Percentiles rank a stretch among this genome's conserved stretches.
Evolutionary conservation across 2,329 filamentous ascomycete species (phyloP).

Genomic region (Claviceps spartinae): DNA sequence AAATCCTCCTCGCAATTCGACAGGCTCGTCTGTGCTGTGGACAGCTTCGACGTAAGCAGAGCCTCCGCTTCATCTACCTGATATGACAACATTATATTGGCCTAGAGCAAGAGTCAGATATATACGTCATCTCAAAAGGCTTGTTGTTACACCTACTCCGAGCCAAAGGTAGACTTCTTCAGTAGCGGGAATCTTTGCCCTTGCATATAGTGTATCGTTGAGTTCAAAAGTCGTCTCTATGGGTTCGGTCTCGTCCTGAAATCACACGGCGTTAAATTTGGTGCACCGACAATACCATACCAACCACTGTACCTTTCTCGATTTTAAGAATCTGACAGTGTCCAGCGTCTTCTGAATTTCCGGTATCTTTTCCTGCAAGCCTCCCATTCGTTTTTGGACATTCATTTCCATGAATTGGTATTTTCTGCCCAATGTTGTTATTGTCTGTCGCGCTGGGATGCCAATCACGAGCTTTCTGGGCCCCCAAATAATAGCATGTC

Average conservation of each 20-base stretch:
- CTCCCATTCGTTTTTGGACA: constrained; percentile 66
- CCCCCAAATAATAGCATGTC: no score
- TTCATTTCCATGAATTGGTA: constrained; percentile 99
- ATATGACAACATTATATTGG: constrained; percentile 96
- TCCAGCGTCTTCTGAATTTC: constrained; percentile 95
- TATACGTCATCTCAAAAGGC: neutral
- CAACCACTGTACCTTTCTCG: constrained; percentile 45
- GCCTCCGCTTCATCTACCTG: constrained; percentile 75
- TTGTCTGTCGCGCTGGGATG: neutral
- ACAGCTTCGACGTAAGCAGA: constrained; percentile 63
- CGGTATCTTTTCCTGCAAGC: constrained; percentile 86
- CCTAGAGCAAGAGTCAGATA: constrained; percentile 32
- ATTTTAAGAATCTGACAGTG: constrained; percentile 73
- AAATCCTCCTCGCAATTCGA: constrained; percentile 90
- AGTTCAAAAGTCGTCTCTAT: constrained; percentile 92
- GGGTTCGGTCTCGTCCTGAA: constrained; percentile 43
- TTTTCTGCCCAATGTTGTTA: constrained; percentile 46
- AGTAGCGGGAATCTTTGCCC: constrained; percentile 66
- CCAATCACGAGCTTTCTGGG: neutral
- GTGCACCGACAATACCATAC: neutral
- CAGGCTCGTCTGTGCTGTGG: constrained; percentile 65
- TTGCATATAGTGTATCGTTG: constrained; percentile 89
- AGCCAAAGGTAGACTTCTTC: constrained; percentile 96
- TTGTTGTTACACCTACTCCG: constrained; percentile 44
- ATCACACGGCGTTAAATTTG: constrained; percentile 1